Conservation (phyloP, 768 basidiomycete species). For the Leccinum subgranulosum region DNA sequence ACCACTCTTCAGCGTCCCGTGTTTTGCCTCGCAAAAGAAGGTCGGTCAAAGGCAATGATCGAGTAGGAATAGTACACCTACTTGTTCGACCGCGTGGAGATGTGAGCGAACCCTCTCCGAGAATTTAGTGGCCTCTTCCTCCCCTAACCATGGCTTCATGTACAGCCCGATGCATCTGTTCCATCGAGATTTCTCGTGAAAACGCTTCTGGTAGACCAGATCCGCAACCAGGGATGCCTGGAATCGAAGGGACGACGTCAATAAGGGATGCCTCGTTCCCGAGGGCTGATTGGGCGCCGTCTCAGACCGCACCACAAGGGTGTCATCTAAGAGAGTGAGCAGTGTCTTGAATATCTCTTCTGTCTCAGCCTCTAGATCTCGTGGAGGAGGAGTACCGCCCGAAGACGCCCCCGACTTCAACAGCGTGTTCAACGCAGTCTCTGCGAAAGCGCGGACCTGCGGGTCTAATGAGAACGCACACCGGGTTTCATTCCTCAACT, state of each 20-base stretch:
- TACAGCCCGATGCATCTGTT: conserved; percentile 69
- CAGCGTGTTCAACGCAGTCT: conserved; percentile 76
- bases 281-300: conserved; percentile 49
- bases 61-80: conserved; percentile 22
- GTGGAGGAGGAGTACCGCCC: conserved; percentile 62
- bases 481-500: conserved; percentile 2
- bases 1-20: conserved; percentile 40
- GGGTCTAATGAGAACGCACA: conserved; percentile 10
- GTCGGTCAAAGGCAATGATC: conserved; percentile 8
- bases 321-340: conserved; percentile 55
- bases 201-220: conserved; percentile 59
- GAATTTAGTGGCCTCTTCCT: conserved; percentile 47
- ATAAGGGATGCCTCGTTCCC: conserved; percentile 51
- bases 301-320: conserved; percentile 39
- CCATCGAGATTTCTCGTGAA: conserved; percentile 57
- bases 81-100: conserved; percentile 77
- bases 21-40: conserved; percentile 49
- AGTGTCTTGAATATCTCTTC: conserved; percentile 54
- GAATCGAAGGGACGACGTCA: conserved; percentile 65
- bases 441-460: conserved; percentile 88
- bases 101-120: conserved; percentile 64
- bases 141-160: conserved; percentile 66
- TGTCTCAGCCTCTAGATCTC: conserved; percentile 67
- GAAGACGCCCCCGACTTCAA: conserved; percentile 82
- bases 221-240: conserved; percentile 75